Percentiles rank a stretch among this genome's conserved stretches.
phyloP scores from a whole-genome alignment of 768 basidiomycete species.

The Tylopilus felleus region DNA sequence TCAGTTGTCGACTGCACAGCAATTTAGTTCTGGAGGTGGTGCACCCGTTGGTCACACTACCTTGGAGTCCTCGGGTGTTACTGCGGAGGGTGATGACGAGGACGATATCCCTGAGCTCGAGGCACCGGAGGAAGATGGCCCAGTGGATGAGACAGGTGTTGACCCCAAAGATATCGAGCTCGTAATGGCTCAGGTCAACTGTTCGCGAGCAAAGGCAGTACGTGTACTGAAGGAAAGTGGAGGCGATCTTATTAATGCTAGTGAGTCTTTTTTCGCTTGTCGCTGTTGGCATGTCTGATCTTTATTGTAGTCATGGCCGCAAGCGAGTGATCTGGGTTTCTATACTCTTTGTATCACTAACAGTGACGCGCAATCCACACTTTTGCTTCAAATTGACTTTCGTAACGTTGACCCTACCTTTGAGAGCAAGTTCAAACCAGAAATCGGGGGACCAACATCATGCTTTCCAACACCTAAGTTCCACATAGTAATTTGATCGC shows the following conservation, averaged over 20 bases:
- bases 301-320: conserved; percentile 77
- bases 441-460: conserved; percentile 20
- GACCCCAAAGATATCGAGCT: conserved; percentile 95
- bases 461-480: conserved; percentile 59
- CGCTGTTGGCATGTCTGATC: conserved; percentile 9
- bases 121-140: conserved; percentile 75
- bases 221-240: conserved; percentile 86
- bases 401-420: not conserved
- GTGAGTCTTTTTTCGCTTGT: conserved; percentile 48
- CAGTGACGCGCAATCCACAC: conserved; percentile 23
- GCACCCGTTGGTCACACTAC: conserved; percentile 40
- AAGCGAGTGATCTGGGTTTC: conserved; percentile 61
- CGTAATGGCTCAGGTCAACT: conserved; percentile 85
- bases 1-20: conserved; percentile 75
- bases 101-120: conserved; percentile 86
- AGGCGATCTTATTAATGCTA: conserved; percentile 95
- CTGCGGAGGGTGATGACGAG: conserved; percentile 55
- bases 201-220: conserved; percentile 89
- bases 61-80: conserved; percentile 50
- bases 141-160: conserved; percentile 82
- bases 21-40: conserved; percentile 55
- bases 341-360: conserved; percentile 32
- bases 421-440: conserved; percentile 2
- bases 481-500: conserved; percentile 84
- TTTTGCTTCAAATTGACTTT: conserved; percentile 11